Base-by-base conservation (phyloP, 2,329 filamentous ascomycete species). In the Chaetomium sp. region DNA sequence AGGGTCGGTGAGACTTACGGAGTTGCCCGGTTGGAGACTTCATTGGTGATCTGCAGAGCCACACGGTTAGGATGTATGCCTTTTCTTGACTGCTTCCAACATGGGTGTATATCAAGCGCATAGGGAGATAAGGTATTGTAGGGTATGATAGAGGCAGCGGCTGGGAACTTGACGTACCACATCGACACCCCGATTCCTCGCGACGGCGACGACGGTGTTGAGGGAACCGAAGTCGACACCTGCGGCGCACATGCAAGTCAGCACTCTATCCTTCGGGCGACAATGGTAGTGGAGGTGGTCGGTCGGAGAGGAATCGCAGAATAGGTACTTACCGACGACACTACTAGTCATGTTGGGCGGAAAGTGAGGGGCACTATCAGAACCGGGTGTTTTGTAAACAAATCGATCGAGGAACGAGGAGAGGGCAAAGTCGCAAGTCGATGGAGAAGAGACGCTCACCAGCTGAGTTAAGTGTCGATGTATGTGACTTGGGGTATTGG, bases 171-270 rank as follows among this genome's bases (percentile, higher is more conserved):
- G 61, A 95, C 93, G 77, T 86, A 97, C 93, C 78, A 99, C 95
- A 85, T 99, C 95, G 79, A 99, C 95, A 82, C 95, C 95, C 79
- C 96, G 93, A 82, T 98, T 98, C 79, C 95, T 89, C 77, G 95
- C 95, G 80, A 98, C 94, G 78, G 94, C 94, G 81, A 98, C 91
- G 77, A 96, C 93, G 78, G 94, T 97, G 87, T 96, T 97, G 79
- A 96, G 88, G 72, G 92, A 92, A 83, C 94, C 94, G 82, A 98
- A 90, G 87, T 98, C 94, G 80, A 96, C 87, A 81, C 93, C 93
- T 86, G 55, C 63, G 58, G 19, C 33, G 25, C 42, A 60, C 21
- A 49, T 67, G 53, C 53, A 63, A 53, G 63, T 65, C 63, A 67
- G 60, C 35, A 31, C 16, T 4, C n/a, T n/a, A 21, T n/a, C 21